Percentiles rank a stretch among this genome's conserved stretches.
These are phyloP conservation scores for Botryotinia calthae DNA, from an alignment of 2,329 filamentous ascomycete species.

Conservation along the genomic window DNA sequence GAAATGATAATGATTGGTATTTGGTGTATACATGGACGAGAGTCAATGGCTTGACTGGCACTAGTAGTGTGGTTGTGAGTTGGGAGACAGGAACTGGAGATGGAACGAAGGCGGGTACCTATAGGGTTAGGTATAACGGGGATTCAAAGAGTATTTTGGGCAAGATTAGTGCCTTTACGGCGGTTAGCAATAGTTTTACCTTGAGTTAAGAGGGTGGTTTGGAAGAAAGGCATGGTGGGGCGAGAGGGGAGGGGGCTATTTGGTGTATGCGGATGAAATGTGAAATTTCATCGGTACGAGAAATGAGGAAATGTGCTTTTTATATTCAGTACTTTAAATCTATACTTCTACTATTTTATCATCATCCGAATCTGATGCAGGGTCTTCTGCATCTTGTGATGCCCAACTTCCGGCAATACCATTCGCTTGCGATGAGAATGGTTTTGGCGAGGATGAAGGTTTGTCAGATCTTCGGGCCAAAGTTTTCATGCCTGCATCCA, in stretches of 20 bases:
- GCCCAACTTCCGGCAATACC: conserved; percentile 26
- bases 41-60: conserved; percentile 64
- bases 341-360: conserved; percentile 40
- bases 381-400: conserved; percentile 30
- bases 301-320: neutral
- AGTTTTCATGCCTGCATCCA: conserved; percentile 34
- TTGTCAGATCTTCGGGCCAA: conserved; percentile 25
- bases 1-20: conserved; percentile 78
- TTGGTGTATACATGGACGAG: conserved; percentile 77
- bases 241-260: neutral
- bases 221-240: no score
- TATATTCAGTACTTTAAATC: conserved; percentile 5
- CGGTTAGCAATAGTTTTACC: conserved; percentile 49
- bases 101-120: conserved; percentile 58
- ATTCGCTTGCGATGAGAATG: conserved; percentile 18
- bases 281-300: neutral
- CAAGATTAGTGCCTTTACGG: conserved; percentile 64
- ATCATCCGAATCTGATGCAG: conserved; percentile 34
- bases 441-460: conserved; percentile 16
- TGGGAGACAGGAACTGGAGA: conserved; percentile 70
- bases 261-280: neutral
- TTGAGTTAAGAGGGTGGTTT: conserved; percentile 20
- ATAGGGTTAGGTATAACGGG: conserved; percentile 79
- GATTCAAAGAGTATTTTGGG: conserved; percentile 67
- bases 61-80: conserved; percentile 71